Percentiles rank a stretch among this genome's conserved stretches.
phyloP scores from a whole-genome alignment of 2,329 filamentous ascomycete genomes.

The Knufia fluminis region DNA sequence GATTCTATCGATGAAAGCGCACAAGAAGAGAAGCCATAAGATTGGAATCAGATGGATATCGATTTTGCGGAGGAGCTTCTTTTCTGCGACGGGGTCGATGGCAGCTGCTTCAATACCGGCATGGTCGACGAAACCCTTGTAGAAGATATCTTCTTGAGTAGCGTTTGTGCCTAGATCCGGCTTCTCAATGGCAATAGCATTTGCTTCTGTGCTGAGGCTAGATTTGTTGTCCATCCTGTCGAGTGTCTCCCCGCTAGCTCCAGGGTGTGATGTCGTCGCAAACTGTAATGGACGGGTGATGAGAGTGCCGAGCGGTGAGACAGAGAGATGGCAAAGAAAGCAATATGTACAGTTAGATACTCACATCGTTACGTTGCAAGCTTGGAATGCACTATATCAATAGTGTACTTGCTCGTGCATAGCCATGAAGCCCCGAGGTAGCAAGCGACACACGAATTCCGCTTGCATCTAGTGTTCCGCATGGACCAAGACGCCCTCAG shows the following conservation, averaged over 20 bases:
- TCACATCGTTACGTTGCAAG: neutral
- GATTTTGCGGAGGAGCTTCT: constrained; percentile 39
- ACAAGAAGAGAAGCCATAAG: constrained; percentile 37
- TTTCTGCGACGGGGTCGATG: constrained; percentile 32
- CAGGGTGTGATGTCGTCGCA: neutral
- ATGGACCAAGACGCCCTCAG: neutral
- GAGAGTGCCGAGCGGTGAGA: neutral
- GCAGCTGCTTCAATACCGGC: constrained; percentile 13
- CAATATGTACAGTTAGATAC: neutral
- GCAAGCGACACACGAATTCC: neutral
- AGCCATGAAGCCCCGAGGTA: neutral
- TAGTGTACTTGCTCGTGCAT: neutral
- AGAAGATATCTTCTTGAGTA: constrained; percentile 8
- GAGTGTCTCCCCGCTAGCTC: too few relatives aligned
- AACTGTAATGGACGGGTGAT: too few relatives aligned
- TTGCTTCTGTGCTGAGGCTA: neutral
- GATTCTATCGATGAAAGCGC: constrained; percentile 34
- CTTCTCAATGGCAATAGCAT: constrained; percentile 1
- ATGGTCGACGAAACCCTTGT: constrained; percentile 6
- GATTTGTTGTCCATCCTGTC: constrained; percentile 6
- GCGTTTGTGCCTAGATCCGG: neutral
- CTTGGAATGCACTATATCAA: neutral
- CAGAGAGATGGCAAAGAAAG: neutral
- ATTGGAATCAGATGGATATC: constrained; percentile 42
- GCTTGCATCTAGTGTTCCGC: constrained; percentile 1